Conservation (phyloP, 1,139 yeast species). For the Saccharomyces hybrid region DNA sequence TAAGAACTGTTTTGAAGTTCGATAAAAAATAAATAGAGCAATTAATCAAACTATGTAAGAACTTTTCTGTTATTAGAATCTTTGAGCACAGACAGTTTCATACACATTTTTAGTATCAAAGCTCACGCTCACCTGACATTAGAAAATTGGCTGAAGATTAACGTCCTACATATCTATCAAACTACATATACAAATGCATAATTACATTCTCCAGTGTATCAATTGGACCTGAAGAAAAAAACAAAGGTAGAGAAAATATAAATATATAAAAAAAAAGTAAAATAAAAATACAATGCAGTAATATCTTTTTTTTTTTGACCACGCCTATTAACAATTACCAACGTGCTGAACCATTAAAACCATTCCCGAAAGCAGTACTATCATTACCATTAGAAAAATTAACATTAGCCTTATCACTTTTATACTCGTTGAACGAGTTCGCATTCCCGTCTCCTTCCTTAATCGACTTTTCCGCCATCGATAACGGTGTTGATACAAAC, state of each 20-base stretch:
- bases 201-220: neutral
- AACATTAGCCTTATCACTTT: slow-evolving; percentile 5
- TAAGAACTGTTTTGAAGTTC: slow-evolving; percentile 72
- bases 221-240: neutral
- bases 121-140: neutral
- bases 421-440: neutral
- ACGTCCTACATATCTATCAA: neutral
- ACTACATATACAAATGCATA: slow-evolving; percentile 1
- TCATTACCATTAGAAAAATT: slow-evolving; percentile 5
- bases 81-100: neutral
- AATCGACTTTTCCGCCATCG: neutral
- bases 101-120: neutral
- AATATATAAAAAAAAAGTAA: neutral
- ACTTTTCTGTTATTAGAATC: neutral
- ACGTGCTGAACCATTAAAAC: slow-evolving; percentile 9
- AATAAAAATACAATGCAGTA: neutral
- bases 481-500: slow-evolving; percentile 8
- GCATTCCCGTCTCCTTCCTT: neutral
- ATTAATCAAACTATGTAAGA: neutral
- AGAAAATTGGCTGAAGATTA: neutral
- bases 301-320: neutral
- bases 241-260: neutral
- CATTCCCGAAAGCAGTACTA: slow-evolving; percentile 4
- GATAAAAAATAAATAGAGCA: neutral
- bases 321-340: slow-evolving; percentile 13